Evolutionary conservation across 441 rosid species (phyloP).

Genomic region (Gossypium armourianum): DNA sequence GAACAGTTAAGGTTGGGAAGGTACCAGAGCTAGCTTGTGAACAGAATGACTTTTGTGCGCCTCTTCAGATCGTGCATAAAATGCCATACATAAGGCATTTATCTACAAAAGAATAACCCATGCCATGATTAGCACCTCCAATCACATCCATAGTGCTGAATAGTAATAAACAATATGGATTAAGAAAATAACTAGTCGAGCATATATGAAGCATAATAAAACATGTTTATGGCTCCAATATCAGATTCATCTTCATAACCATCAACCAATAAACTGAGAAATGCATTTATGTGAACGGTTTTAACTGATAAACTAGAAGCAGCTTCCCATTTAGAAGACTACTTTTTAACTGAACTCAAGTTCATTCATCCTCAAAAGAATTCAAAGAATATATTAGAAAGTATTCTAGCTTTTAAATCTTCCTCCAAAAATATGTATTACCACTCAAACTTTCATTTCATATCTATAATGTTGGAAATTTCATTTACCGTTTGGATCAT

Average conservation of each 20-base stretch:
- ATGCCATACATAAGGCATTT: constrained; percentile 85
- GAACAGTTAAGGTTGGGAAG: background rate
- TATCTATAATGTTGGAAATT: background rate
- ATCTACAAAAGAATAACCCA: constrained; percentile 40
- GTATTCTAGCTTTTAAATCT: constrained; percentile 5
- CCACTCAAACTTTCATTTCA: background rate
- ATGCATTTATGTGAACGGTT: background rate
- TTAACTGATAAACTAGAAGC: background rate
- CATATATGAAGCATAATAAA: background rate
- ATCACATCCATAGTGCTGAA: background rate
- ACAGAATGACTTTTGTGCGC: constrained; percentile 81
- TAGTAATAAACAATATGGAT: background rate
- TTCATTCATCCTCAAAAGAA: constrained; percentile 5
- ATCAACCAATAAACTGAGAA: background rate
- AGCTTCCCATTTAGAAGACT: background rate
- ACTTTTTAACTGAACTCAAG: background rate
- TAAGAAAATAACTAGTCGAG: background rate
- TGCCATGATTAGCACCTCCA: background rate
- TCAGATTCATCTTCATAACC: constrained; percentile 1
- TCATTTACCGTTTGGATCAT: background rate
- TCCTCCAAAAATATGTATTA: background rate
- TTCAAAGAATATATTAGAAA: background rate
- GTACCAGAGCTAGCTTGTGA: constrained; percentile 92
- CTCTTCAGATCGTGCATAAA: constrained; percentile 90
- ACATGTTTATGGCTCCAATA: background rate